Percentiles rank a stretch among this genome's conserved stretches.
Conservation (phyloP, 2,329 filamentous ascomycete species). For the Myotisia sp. region DNA sequence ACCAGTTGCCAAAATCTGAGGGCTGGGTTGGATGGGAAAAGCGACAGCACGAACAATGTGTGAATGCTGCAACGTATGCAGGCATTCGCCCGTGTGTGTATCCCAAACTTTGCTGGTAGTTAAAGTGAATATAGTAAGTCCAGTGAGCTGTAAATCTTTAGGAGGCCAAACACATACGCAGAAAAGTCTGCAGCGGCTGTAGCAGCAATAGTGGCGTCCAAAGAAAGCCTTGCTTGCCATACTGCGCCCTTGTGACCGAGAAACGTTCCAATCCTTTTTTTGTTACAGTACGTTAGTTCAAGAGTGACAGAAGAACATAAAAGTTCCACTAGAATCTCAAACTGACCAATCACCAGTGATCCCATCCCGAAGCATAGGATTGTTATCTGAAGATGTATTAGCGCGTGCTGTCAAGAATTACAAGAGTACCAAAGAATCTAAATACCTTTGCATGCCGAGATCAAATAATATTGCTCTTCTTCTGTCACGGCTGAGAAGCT, state of each 20-base stretch:
- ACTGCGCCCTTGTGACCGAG: slow-evolving; percentile 96
- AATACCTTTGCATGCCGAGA: slow-evolving; percentile 78
- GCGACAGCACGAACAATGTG: slow-evolving; percentile 92
- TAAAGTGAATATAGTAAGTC: slow-evolving; percentile 5
- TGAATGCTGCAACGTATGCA: slow-evolving; percentile 75
- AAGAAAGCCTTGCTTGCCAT: slow-evolving; percentile 85
- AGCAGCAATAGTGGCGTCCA: slow-evolving; percentile 74
- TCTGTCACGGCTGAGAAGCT: slow-evolving; percentile 74
- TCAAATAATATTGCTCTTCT: slow-evolving; percentile 76
- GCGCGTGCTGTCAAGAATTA: too few species aligned
- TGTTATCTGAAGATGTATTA: slow-evolving; percentile 57
- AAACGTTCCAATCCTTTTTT: slow-evolving; percentile 73
- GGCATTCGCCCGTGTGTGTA: slow-evolving; percentile 78
- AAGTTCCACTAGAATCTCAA: background rate
- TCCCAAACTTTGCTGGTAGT: slow-evolving; percentile 80
- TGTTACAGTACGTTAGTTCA: slow-evolving; percentile 4
- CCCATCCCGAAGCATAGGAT: slow-evolving; percentile 94
- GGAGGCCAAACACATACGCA: slow-evolving; percentile 45
- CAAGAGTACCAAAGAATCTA: slow-evolving; percentile 1
- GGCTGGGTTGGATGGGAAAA: slow-evolving; percentile 66
- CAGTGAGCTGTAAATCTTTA: slow-evolving; percentile 5
- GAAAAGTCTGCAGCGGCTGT: slow-evolving; percentile 95
- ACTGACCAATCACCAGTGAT: slow-evolving; percentile 80
- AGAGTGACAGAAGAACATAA: slow-evolving; percentile 3
- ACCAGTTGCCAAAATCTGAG: slow-evolving; percentile 75